These are phyloP conservation scores for Persicaria maculosa DNA, from an alignment of 148 eudicot genomes.

Conservation along the genomic window DNA sequence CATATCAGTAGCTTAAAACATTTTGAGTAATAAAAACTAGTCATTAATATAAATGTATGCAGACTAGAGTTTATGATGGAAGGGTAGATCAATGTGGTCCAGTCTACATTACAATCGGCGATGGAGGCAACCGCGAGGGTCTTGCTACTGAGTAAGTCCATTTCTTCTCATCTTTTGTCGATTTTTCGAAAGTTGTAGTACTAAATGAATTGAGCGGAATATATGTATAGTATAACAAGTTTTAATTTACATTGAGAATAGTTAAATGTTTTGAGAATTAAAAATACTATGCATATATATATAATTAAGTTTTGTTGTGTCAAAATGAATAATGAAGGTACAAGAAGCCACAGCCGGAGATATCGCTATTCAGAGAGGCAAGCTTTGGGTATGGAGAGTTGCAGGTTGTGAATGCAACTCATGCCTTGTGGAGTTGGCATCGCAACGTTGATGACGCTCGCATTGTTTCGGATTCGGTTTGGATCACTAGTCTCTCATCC, in stretches of 20 bases:
- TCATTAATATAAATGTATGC: neutral
- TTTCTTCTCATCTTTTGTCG: neutral
- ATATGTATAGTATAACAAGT: too few relatives aligned
- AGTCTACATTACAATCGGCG: constrained; percentile 32
- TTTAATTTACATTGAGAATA: too few relatives aligned
- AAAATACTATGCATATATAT: too few relatives aligned
- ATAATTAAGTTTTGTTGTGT: too few relatives aligned
- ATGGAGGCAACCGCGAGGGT: constrained; percentile 43
- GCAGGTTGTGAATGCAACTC: constrained; percentile 44
- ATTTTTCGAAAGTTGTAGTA: too few relatives aligned
- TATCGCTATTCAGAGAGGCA: constrained; percentile 64
- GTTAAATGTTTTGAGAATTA: too few relatives aligned
- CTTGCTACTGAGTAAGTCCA: constrained; percentile 21
- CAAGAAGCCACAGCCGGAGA: constrained; percentile 27
- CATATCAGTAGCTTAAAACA: too few relatives aligned
- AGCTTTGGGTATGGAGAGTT: constrained; percentile 78
- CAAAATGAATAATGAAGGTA: constrained; percentile 19
- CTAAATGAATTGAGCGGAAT: too few relatives aligned
- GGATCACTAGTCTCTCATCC: constrained; percentile 39
- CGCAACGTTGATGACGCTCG: constrained; percentile 42
- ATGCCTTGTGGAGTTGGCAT: constrained; percentile 69
- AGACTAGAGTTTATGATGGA: constrained; percentile 28
- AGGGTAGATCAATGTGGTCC: constrained; percentile 32
- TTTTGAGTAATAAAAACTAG: too few relatives aligned
- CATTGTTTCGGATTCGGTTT: constrained; percentile 32